Evolutionary conservation across 1,139 yeast genomes (phyloP), one percentile per base, ranked within the genome.

Genomic region (Sugiyamaella grinbergsii): DNA sequence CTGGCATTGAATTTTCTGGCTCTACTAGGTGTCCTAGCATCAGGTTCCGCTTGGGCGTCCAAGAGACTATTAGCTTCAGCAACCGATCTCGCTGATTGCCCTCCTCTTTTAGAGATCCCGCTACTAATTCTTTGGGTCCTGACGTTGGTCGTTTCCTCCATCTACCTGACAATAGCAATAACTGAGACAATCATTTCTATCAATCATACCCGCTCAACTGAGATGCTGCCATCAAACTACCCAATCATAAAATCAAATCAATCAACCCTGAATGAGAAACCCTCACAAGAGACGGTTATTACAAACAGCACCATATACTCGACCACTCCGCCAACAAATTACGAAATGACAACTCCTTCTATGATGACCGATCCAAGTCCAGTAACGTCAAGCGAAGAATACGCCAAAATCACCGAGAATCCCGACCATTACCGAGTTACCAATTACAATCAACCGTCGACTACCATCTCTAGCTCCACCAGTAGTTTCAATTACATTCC

Each of bases 31-130:
- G 49, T 52, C 5, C 22, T 50, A 16, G 54, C 51, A 15, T 24
- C 54, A 10, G 59, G 59, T 13, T 53, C 54, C 16, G 34, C 47
- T 8, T 56, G 52, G 52, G 28, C 37, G 11, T 40, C 48, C 15
- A 28, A 51, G 28, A 47, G 52, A 32, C 19, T 52, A 15, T 26
- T 31, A 38, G 5, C 23, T 40, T 24, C 50, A 47, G 8, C 23
- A 13, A n/a, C n/a, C n/a, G n/a, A n/a, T 32, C 43, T 28, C 15
- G 22, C 31, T 10, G 16, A 13, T 7, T 18, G 29, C 20, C 26
- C 15, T n/a, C 23, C 15, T 28, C 32, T 8, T 46, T 36, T 56
- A 16, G 58, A 56, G 26, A 36, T 46, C 16, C 36, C 56, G 5
- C 45, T 45, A 22, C 47, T 49, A 23, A 42, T 43, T 8, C 39